These are phyloP conservation scores for Cladosporium phlei DNA, from an alignment of 2,329 filamentous ascomycete genomes.

Conservation along the genomic window DNA sequence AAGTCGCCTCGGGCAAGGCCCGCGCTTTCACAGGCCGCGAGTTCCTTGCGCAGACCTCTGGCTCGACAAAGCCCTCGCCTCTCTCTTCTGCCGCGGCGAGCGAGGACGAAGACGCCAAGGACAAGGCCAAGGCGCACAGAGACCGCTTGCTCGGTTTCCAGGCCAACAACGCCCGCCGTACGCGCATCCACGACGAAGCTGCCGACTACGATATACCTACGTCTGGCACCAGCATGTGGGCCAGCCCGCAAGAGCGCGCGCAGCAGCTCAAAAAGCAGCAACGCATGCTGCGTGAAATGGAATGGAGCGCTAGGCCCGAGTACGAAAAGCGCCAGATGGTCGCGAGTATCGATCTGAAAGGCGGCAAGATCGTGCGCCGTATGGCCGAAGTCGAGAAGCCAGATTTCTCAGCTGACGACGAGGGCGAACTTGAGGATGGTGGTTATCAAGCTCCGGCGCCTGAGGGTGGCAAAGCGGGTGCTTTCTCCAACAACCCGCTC, in stretches of 20 bases:
- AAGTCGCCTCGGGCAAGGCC: constrained; percentile 48
- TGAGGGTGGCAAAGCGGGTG: constrained; percentile 27
- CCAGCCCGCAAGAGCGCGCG: constrained; percentile 75
- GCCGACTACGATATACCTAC: constrained; percentile 63
- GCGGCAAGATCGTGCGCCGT: constrained; percentile 68
- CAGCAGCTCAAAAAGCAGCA: constrained; percentile 81
- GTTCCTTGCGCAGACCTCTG: constrained; percentile 30
- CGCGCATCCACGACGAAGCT: constrained; percentile 81
- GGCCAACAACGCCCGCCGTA: constrained; percentile 76
- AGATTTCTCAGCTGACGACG: constrained; percentile 43
- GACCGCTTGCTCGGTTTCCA: constrained; percentile 80
- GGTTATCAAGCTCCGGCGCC: constrained; percentile 27
- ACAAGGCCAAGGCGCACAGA: constrained; percentile 69
- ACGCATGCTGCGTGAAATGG: constrained; percentile 74
- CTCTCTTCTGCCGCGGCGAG: constrained; percentile 28
- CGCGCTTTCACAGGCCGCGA: constrained; percentile 34
- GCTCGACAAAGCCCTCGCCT: constrained; percentile 33
- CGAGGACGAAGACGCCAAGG: constrained; percentile 48
- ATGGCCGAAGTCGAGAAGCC: constrained; percentile 60
- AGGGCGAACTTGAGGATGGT: constrained; percentile 20
- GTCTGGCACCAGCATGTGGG: constrained; percentile 69
- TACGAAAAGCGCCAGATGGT: constrained; percentile 85
- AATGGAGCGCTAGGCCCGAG: constrained; percentile 78
- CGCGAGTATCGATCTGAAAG: constrained; percentile 76
- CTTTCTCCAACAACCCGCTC: constrained; percentile 66